These are phyloP conservation scores for Candida maltosa DNA, from an alignment of 805 yeast species.

Conservation along the genomic window DNA sequence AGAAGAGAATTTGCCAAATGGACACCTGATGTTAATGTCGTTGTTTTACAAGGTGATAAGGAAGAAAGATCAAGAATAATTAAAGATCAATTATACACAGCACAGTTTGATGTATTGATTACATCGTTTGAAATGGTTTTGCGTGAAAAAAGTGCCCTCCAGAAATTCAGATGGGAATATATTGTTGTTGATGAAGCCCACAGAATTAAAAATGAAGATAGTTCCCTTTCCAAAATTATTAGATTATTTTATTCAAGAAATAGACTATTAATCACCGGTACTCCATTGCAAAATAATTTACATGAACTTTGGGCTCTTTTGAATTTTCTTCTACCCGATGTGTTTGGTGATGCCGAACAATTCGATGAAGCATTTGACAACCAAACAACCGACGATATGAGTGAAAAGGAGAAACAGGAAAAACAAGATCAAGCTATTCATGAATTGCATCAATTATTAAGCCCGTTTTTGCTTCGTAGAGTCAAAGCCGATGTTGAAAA, in stretches of 20 bases:
- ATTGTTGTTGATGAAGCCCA: slow-evolving; percentile 95
- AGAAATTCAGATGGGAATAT: slow-evolving; percentile 89
- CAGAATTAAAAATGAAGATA: slow-evolving; percentile 91
- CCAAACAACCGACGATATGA: slow-evolving; percentile 31
- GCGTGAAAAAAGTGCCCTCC: slow-evolving; percentile 77
- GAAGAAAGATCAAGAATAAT: slow-evolving; percentile 69
- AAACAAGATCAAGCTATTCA: slow-evolving; percentile 78
- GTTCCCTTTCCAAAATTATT: slow-evolving; percentile 88
- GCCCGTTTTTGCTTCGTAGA: slow-evolving; percentile 85
- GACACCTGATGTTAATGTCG: slow-evolving; percentile 90
- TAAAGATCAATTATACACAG: slow-evolving; percentile 54
- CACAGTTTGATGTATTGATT: slow-evolving; percentile 84
- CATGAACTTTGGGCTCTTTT: slow-evolving; percentile 96
- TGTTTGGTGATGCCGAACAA: slow-evolving; percentile 84
- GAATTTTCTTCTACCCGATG: slow-evolving; percentile 89
- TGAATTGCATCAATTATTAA: slow-evolving; percentile 81
- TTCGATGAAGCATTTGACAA: slow-evolving; percentile 91
- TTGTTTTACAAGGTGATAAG: slow-evolving; percentile 86
- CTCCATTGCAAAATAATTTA: slow-evolving; percentile 90
- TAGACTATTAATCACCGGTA: slow-evolving; percentile 87
- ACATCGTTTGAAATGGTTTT: slow-evolving; percentile 94
- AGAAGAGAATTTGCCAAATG: slow-evolving; percentile 88
- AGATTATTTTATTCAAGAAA: slow-evolving; percentile 83
- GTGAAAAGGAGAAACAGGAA: slow-evolving; percentile 27
- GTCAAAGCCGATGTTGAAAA: slow-evolving; percentile 92